Conservation (phyloP, 2,329 filamentous ascomycete species). For the Aspergillus tanneri region DNA sequence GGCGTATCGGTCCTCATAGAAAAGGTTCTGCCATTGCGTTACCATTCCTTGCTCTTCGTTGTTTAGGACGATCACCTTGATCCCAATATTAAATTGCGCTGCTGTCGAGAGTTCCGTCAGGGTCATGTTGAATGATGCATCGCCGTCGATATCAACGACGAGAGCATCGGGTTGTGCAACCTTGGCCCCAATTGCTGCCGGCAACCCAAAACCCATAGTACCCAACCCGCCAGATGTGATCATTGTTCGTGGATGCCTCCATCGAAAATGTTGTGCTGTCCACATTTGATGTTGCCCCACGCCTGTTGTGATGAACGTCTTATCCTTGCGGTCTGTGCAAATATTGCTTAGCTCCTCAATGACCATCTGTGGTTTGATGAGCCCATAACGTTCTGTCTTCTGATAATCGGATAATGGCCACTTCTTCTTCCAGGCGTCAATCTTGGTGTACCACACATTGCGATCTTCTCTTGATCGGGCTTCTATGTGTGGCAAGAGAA, state of each 20-base stretch:
- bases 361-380: slow-evolving; percentile 66
- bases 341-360: slow-evolving; percentile 82
- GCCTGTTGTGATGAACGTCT: slow-evolving; percentile 83
- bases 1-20: slow-evolving; percentile 80
- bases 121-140: slow-evolving; percentile 75
- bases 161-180: slow-evolving; percentile 73
- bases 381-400: neutral
- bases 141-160: slow-evolving; percentile 91
- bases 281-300: slow-evolving; percentile 99
- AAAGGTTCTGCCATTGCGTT: slow-evolving; percentile 88
- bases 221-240: slow-evolving; percentile 91
- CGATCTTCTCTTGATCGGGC: slow-evolving; percentile 53
- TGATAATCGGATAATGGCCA: slow-evolving; percentile 69
- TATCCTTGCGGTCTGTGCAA: slow-evolving; percentile 71
- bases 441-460: slow-evolving; percentile 80
- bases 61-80: slow-evolving; percentile 86
- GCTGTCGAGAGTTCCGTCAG: slow-evolving; percentile 69
- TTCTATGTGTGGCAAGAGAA: slow-evolving; percentile 69
- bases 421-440: slow-evolving; percentile 79
- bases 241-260: slow-evolving; percentile 85
- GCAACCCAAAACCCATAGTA: slow-evolving; percentile 91
- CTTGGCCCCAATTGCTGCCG: slow-evolving; percentile 92
- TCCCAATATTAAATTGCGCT: slow-evolving; percentile 84
- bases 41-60: slow-evolving; percentile 95
- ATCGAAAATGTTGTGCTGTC: slow-evolving; percentile 90